Evolutionary conservation across 331 rosid species (phyloP).

Genomic region (Saraca asoca): DNA sequence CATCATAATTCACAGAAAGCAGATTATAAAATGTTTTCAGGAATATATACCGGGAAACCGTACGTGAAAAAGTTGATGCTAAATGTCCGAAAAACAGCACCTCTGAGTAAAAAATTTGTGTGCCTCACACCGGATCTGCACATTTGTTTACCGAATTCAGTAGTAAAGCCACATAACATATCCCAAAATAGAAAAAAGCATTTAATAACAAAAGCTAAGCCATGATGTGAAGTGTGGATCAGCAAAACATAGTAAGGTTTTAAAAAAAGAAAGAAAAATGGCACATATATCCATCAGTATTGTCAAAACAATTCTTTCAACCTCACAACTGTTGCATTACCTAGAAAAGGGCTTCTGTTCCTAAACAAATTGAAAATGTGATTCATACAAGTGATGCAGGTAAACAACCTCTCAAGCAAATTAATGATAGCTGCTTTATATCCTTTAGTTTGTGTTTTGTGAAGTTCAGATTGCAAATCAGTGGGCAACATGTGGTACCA

Average conservation of each 20-base stretch:
- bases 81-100: slow-evolving; percentile 88
- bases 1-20: not conserved
- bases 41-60: slow-evolving; percentile 95
- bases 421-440: too few species aligned
- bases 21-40: slow-evolving; percentile 39
- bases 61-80: slow-evolving; percentile 98
- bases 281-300: slow-evolving; percentile 6
- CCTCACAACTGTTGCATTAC: not conserved
- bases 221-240: not conserved
- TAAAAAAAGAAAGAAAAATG: slow-evolving; percentile 20
- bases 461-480: not conserved
- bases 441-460: not conserved
- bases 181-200: not conserved
- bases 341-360: not conserved
- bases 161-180: slow-evolving; percentile 27
- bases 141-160: slow-evolving; percentile 28
- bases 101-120: slow-evolving; percentile 78
- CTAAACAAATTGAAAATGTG: not conserved
- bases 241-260: not conserved
- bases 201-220: slow-evolving; percentile 17
- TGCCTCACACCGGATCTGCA: slow-evolving; percentile 96
- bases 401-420: not conserved
- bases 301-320: slow-evolving; percentile 11
- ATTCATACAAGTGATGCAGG: not conserved
- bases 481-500: not conserved